These are phyloP conservation scores for Lachancea thermotolerans DNA, from an alignment of 805 yeast genomes.

Conservation along the genomic window DNA sequence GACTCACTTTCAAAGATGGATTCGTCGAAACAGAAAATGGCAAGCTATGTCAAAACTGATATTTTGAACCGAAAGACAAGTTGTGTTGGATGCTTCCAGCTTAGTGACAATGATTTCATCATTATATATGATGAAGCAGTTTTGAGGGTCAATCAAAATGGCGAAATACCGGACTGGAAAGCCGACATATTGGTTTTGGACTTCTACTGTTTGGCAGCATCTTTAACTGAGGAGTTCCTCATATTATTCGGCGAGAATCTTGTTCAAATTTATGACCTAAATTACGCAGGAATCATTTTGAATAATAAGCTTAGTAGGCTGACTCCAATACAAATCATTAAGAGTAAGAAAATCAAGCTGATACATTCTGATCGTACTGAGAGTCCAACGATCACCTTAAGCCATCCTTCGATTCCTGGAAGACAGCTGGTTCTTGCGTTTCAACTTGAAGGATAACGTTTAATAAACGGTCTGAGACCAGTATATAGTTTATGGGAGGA, in stretches of 20 bases:
- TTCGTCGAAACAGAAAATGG: conserved; percentile 27
- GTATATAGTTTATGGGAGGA: too few relatives aligned
- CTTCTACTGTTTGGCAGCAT: conserved; percentile 36
- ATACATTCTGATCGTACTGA: conserved; percentile 35
- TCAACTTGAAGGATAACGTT: conserved; percentile 4
- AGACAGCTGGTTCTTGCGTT: conserved; percentile 46
- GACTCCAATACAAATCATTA: conserved; percentile 58
- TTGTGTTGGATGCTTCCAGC: conserved; percentile 60
- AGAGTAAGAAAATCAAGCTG: conserved; percentile 57
- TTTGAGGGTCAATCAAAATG: conserved; percentile 53
- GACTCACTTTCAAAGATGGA: conserved; percentile 22
- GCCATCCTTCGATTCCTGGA: conserved; percentile 59
- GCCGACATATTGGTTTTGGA: conserved; percentile 37
- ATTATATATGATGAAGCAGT: conserved; percentile 68
- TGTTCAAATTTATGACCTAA: conserved; percentile 61
- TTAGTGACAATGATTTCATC: conserved; percentile 48
- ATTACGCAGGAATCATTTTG: conserved; percentile 36
- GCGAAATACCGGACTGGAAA: conserved; percentile 41
- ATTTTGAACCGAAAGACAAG: conserved; percentile 31
- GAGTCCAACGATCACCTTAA: conserved; percentile 40
- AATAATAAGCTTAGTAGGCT: conserved; percentile 30
- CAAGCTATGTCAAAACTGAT: conserved; percentile 34
- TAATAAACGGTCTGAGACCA: not conserved
- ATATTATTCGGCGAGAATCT: conserved; percentile 57
- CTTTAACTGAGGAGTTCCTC: conserved; percentile 41